Evolutionary conservation across 2,329 filamentous ascomycete species (phyloP).

Genomic region (Phaeoacremonium minimum): DNA sequence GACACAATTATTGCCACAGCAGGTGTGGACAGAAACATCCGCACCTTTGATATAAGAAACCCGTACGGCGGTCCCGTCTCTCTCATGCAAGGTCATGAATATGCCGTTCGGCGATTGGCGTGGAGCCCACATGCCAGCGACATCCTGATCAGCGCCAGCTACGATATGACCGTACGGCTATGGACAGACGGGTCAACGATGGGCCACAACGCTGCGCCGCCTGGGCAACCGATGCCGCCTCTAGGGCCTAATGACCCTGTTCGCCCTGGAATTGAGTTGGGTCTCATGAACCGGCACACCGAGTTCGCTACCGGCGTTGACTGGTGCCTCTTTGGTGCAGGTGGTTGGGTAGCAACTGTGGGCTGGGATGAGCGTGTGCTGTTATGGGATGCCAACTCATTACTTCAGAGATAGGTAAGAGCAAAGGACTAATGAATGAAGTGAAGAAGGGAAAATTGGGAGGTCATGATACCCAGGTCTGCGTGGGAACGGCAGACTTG

Average conservation of each 20-base stretch:
- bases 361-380: slow-evolving; percentile 92
- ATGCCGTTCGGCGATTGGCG: slow-evolving; percentile 77
- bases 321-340: slow-evolving; percentile 94
- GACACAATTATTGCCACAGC: slow-evolving; percentile 80
- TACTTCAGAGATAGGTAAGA: slow-evolving; percentile 23
- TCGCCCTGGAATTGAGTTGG: slow-evolving; percentile 65
- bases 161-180: slow-evolving; percentile 95
- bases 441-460: too few species aligned
- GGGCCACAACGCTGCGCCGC: slow-evolving; percentile 20
- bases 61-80: slow-evolving; percentile 68
- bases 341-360: slow-evolving; percentile 91
- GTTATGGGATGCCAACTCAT: slow-evolving; percentile 78
- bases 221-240: slow-evolving; percentile 5
- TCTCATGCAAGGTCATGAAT: slow-evolving; percentile 80
- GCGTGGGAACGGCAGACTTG: too few species aligned
- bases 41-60: slow-evolving; percentile 85
- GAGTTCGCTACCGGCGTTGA: slow-evolving; percentile 96
- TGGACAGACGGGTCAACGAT: slow-evolving; percentile 72
- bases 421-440: background rate
- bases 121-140: slow-evolving; percentile 96
- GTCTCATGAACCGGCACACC: slow-evolving; percentile 86
- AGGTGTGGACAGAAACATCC: slow-evolving; percentile 81
- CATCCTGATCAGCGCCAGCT: slow-evolving; percentile 81
- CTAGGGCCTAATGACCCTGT: slow-evolving; percentile 26
- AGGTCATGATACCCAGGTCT: too few species aligned